These are phyloP conservation scores for Teunomyces lycoperdinae DNA, from an alignment of 805 yeast species.

Conservation along the genomic window DNA sequence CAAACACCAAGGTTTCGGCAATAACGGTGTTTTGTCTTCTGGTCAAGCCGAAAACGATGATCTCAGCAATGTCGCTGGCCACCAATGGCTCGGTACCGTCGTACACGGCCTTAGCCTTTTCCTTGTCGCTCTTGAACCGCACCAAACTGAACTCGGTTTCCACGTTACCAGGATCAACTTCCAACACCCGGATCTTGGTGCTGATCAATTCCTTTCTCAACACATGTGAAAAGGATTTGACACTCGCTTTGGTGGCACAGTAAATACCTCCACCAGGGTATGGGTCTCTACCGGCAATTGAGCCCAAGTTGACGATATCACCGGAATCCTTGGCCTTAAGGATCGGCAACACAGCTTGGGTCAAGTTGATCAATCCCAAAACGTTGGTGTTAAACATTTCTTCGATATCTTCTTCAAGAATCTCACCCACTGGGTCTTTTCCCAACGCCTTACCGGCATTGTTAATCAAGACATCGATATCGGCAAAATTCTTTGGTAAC, in stretches of 20 bases:
- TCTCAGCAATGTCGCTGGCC: conserved; percentile 74
- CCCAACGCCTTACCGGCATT: conserved; percentile 83
- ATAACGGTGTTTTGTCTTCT: conserved; percentile 70
- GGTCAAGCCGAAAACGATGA: conserved; percentile 63
- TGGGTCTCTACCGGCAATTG: conserved; percentile 77
- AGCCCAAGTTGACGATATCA: conserved; percentile 72
- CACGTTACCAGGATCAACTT: conserved; percentile 76
- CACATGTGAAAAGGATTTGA: conserved; percentile 67
- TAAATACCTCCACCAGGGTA: conserved; percentile 78
- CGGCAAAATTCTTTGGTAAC: conserved; percentile 59
- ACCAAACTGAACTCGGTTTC: conserved; percentile 73
- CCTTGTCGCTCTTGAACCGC: conserved; percentile 61
- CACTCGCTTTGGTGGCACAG: conserved; percentile 73
- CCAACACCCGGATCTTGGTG: conserved; percentile 69
- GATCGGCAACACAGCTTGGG: conserved; percentile 73
- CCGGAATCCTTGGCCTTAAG: conserved; percentile 70
- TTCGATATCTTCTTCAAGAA: conserved; percentile 60
- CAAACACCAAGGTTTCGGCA: conserved; percentile 81
- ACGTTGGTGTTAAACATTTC: conserved; percentile 87
- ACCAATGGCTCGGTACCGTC: conserved; percentile 65
- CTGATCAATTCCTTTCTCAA: conserved; percentile 72
- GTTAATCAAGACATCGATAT: conserved; percentile 65
- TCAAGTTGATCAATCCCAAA: conserved; percentile 75
- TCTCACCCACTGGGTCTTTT: conserved; percentile 67
- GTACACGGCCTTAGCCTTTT: conserved; percentile 62